A percentile compares a stretch with the other conserved stretches of the same genome.
Conservation (phyloP, 1,284 basidiomycete genomes). For the Cutaneotrichosporon arboriforme region DNA sequence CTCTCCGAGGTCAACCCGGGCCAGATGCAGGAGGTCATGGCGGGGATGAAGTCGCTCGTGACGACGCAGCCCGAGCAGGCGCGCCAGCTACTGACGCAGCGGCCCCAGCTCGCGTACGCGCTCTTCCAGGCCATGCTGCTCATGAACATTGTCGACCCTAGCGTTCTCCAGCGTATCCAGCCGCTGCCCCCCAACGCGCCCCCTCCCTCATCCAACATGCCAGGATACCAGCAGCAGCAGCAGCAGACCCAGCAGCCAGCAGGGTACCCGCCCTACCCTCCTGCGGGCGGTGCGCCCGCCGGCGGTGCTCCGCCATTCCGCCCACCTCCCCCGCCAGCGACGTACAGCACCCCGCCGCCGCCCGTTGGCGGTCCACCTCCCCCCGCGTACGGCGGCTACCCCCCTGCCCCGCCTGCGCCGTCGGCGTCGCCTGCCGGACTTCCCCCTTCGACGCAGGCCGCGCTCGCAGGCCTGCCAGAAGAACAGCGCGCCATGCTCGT, state of each 20-base stretch:
- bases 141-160: slow-evolving; percentile 89
- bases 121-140: slow-evolving; percentile 91
- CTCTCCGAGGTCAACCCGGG: slow-evolving; percentile 76
- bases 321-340: slow-evolving; percentile 18
- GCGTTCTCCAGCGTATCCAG: slow-evolving; percentile 52
- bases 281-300: slow-evolving; percentile 4
- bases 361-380: slow-evolving; percentile 46
- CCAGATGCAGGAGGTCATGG: slow-evolving; percentile 90
- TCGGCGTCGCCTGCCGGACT: slow-evolving; percentile 26
- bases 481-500: slow-evolving; percentile 67
- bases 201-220: background rate
- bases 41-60: slow-evolving; percentile 90
- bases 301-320: slow-evolving; percentile 39
- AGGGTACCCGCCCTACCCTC: slow-evolving; percentile 18
- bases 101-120: slow-evolving; percentile 93
- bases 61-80: slow-evolving; percentile 89
- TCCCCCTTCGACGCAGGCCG: slow-evolving; percentile 38
- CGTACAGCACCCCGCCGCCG: slow-evolving; percentile 27
- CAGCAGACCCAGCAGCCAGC: slow-evolving; percentile 6
- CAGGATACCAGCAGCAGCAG: background rate
- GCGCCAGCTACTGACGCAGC: slow-evolving; percentile 65
- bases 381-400: slow-evolving; percentile 17
- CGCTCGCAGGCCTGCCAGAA: slow-evolving; percentile 39
- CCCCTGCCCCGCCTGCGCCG: slow-evolving; percentile 16
- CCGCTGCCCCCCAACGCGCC: slow-evolving; percentile 35